Percentiles rank a stretch among this genome's conserved stretches.
Evolutionary conservation across 2,329 filamentous ascomycete genomes (phyloP).

Genomic region (Diatrype stigma): DNA sequence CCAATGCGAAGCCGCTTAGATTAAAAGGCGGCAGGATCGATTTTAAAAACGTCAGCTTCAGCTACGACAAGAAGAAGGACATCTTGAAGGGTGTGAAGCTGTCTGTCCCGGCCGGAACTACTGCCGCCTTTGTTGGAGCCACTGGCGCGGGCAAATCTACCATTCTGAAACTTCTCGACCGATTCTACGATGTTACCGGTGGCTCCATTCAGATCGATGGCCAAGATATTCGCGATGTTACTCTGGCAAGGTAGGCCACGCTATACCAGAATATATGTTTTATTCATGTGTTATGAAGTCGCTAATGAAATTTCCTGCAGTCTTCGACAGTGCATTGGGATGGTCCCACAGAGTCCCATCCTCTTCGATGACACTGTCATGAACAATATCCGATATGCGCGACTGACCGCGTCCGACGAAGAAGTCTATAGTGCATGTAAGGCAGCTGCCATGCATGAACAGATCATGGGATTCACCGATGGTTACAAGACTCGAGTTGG

Average conservation of each 20-base stretch:
- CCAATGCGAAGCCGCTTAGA: constrained; percentile 44
- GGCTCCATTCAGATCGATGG: constrained; percentile 44
- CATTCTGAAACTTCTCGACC: constrained; percentile 45
- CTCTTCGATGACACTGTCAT: constrained; percentile 52
- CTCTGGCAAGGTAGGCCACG: constrained; percentile 28
- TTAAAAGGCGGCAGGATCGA: constrained; percentile 50
- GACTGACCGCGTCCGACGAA: constrained; percentile 42
- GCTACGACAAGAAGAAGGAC: constrained; percentile 55
- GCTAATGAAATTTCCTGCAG: constrained; percentile 14
- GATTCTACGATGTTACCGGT: constrained; percentile 45
- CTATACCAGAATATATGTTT: background rate
- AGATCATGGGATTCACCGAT: constrained; percentile 49
- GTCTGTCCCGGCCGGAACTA: constrained; percentile 46
- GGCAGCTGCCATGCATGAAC: constrained; percentile 51
- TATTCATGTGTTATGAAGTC: background rate
- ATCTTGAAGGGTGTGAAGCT: constrained; percentile 53
- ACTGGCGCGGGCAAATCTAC: constrained; percentile 54
- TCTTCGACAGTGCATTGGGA: constrained; percentile 38
- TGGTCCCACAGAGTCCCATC: constrained; percentile 41
- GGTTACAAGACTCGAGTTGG: constrained; percentile 51
- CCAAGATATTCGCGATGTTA: constrained; percentile 39
- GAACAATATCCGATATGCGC: constrained; percentile 52
- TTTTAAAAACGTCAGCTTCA: constrained; percentile 53
- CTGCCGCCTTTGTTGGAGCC: constrained; percentile 56
- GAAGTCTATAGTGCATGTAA: constrained; percentile 49